Evolutionary conservation across 768 basidiomycete genomes (phyloP), one percentile per base, ranked within the genome.

Genomic region (Lactarius deliciosus): DNA sequence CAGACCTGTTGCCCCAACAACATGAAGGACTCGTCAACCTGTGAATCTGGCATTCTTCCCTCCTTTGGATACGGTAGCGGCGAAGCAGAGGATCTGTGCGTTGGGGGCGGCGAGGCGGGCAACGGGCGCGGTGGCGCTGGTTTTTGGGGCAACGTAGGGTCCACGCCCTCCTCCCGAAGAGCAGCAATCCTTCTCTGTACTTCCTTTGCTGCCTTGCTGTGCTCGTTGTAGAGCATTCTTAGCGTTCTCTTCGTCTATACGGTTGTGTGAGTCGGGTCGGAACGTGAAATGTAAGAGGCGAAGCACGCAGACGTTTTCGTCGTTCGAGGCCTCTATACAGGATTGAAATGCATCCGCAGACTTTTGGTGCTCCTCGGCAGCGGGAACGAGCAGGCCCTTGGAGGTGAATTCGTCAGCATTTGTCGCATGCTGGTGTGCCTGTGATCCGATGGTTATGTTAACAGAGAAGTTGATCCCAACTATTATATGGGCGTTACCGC

Each of bases 1-100:
- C 85, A 72, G 72, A 91, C 90, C 71, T 86, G 83, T 74, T 92
- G 91, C 20, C 90, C 91, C 3, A 94, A 80, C 2, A 94, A 81
- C 92, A 94, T 92, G 72, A 94, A 94, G 0, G 92, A 94, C 73
- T 94, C 92, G 57, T 93, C 92, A 1, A 90, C 89, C 69, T 79
- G 78, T 1, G 80, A 80, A 30, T 80, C 78, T 1, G 71, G 71
- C 53, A 73, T 82, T 80, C 34, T 84, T 38, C 36, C 36, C 83
- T 68, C 89, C 82, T 63, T 79, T 76, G 64, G 74, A 68, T 66
- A 73, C 56, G 83, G 80, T 36, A 84, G 83, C 20, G 83, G 80
- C 3, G 79, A 81, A 1, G 82, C 74, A 30, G 79, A 76, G 60
- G 80, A 73, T 73, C 74, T 66, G 71, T 66, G 61, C 20, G 72